Conservation (phyloP, 495 filamentous ascomycete species). For the Penicilliopsis zonata region DNA sequence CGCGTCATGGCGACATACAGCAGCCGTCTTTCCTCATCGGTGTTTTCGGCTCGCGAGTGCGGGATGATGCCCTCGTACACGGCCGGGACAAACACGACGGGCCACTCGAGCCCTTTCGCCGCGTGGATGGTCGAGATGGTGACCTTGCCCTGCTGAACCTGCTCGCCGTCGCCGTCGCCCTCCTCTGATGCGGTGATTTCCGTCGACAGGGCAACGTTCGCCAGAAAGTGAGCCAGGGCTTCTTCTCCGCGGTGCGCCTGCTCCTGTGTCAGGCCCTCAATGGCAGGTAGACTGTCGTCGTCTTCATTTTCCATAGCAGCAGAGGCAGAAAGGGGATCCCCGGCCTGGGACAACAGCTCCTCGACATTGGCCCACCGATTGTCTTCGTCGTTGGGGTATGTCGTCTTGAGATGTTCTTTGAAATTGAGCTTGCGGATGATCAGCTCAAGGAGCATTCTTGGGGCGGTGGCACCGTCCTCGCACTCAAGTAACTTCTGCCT, state of each 20-base stretch:
- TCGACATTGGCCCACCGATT: conserved; percentile 84
- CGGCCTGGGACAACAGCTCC: conserved; percentile 69
- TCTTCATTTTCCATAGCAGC: conserved; percentile 23
- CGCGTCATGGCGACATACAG: conserved; percentile 98
- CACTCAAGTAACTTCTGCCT: conserved; percentile 45
- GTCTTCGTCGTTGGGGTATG: conserved; percentile 67
- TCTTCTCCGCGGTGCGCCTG: conserved; percentile 45
- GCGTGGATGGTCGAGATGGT: conserved; percentile 97
- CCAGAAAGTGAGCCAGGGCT: conserved; percentile 66
- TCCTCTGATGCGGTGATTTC: conserved; percentile 53
- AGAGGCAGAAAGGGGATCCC: conserved; percentile 37
- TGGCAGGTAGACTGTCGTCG: conserved; percentile 61
- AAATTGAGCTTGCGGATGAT: conserved; percentile 65
- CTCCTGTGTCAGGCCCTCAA: conserved; percentile 66
- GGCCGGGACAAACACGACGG: conserved; percentile 87
- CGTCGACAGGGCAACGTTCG: conserved; percentile 77
- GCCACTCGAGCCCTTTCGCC: conserved; percentile 96
- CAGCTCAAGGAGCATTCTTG: conserved; percentile 61
- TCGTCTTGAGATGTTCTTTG: conserved; percentile 55
- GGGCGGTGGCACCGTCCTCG: conserved; percentile 32
- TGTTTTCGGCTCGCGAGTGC: conserved; percentile 83
- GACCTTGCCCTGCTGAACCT: conserved; percentile 43
- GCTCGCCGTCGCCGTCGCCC: conserved; percentile 29
- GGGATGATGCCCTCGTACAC: conserved; percentile 89
- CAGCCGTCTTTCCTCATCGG: conserved; percentile 78